A percentile compares a stretch with the other conserved stretches of the same genome.
These are phyloP conservation scores for Lodderomyces theae DNA, from an alignment of 1,139 yeast species.

Conservation along the genomic window DNA sequence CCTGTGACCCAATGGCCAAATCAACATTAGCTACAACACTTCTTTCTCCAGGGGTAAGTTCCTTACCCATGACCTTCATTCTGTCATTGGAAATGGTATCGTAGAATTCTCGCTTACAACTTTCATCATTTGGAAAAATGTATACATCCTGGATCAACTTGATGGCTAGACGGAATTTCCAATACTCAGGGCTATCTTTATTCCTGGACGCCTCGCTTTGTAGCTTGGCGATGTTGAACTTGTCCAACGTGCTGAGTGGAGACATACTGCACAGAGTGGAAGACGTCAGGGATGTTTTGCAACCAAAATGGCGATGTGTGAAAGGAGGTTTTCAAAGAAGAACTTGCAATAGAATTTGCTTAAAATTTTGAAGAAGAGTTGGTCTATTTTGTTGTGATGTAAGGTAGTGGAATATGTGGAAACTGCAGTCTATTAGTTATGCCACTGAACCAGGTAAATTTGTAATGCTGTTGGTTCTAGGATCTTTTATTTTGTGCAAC, in stretches of 20 bases:
- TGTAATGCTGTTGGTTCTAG: background rate
- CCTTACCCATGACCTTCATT: slow-evolving; percentile 11
- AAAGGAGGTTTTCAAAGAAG: no score
- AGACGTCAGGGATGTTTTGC: background rate
- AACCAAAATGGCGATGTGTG: background rate
- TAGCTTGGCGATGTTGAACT: background rate
- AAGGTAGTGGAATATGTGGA: background rate
- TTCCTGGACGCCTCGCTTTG: background rate
- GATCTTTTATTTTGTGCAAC: background rate
- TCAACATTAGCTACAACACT: slow-evolving; percentile 9
- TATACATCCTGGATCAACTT: slow-evolving; percentile 10
- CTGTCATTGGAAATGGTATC: slow-evolving; percentile 11
- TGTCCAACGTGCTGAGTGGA: background rate
- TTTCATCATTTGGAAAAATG: slow-evolving; percentile 14
- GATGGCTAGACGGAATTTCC: slow-evolving; percentile 10
- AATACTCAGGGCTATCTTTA: slow-evolving; percentile 6
- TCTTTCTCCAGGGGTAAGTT: slow-evolving; percentile 14
- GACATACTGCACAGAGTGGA: background rate
- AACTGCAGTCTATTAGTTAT: background rate
- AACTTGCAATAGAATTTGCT: no score
- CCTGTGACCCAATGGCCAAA: slow-evolving; percentile 4
- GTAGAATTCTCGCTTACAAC: slow-evolving; percentile 10
- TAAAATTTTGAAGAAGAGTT: background rate
- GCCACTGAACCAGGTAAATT: background rate
- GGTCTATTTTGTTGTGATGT: background rate